Evolutionary conservation across 805 yeast species (phyloP).

Genomic region (Zygoascus ofunaensis): DNA sequence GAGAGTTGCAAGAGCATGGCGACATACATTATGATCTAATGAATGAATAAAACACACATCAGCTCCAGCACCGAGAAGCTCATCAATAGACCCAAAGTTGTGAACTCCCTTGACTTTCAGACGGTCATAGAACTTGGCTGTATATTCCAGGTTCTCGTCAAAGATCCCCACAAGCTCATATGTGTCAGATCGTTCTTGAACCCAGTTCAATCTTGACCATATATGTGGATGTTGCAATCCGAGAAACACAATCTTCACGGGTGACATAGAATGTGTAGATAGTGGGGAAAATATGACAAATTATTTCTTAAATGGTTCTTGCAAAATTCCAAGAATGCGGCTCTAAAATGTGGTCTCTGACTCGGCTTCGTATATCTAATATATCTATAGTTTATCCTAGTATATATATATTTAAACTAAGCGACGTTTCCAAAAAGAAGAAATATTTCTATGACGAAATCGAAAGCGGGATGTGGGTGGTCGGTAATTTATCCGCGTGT

Average conservation of each 20-base stretch:
- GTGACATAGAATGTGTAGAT: too few relatives aligned
- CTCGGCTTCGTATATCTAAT: too few relatives aligned
- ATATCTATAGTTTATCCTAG: too few relatives aligned
- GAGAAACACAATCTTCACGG: constrained; percentile 5
- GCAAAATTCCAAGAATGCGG: too few relatives aligned
- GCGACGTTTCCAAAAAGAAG: too few relatives aligned
- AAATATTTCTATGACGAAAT: too few relatives aligned
- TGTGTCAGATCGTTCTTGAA: constrained; percentile 5
- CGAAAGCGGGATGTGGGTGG: too few relatives aligned
- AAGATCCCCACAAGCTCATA: constrained; percentile 4
- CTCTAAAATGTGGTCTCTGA: too few relatives aligned
- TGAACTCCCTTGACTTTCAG: not conserved
- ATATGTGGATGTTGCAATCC: constrained; percentile 11
- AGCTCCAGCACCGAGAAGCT: constrained; percentile 5
- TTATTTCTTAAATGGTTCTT: too few relatives aligned
- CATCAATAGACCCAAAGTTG: not conserved
- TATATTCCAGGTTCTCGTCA: constrained; percentile 1
- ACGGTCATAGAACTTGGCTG: not conserved
- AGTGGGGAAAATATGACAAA: too few relatives aligned
- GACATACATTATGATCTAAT: constrained; percentile 8
- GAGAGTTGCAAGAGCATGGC: constrained; percentile 3
- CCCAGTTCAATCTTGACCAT: constrained; percentile 7
- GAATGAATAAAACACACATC: constrained; percentile 10
- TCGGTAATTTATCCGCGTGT: too few relatives aligned
- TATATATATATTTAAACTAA: too few relatives aligned